Base-by-base conservation (phyloP, 208 protist genomes). In the Strigomonas culicis region DNA sequence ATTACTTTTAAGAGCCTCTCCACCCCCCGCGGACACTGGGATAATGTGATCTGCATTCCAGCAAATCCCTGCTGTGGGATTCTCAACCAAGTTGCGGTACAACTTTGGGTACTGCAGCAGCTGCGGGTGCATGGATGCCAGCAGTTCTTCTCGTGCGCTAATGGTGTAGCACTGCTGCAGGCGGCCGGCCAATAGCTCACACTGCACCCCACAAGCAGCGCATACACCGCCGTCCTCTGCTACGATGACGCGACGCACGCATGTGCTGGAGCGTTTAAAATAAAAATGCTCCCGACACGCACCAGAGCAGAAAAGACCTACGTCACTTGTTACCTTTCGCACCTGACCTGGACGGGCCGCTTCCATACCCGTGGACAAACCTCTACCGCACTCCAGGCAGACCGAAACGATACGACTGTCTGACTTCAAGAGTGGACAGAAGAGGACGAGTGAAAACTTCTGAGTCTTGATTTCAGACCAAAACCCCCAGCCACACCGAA, bases 1-100 rank as follows among this genome's bases (percentile, higher is more conserved):
- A 63, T 94, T 94, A 30, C 79, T 75, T 15, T 92, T 70, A 28
- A 58, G 66, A 13, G 84, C 67, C 59, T 84, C 65, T 11, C 88
- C 88, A 15, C 84, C 88, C 4, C 88, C 88, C 22, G 76, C 70
- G 55, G 57, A 68, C 22, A 94, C 88, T 1, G 88, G 80, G 2
- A 86, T 64, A 7, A 94, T 70, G 59, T 94, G 88, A 68, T 94
- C 88, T 0, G 82, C 88, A 43, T 94, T 82, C 88, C 88, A 94
- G 21, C 77, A 72, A 62, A 84, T 81, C n/a, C 88, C 88, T 36
- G 82, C 64, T 36, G 80, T 61, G 10, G 84, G 88, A 56, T 77
- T 69, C 19, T 71, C 61, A 51, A 94, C 34, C 17, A 88, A 60
- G 30, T 66, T 63, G 30, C 70, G 75, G 60, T 70, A 78, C 15